Evolutionary conservation across 176 grass and related monocot genomes (phyloP), one percentile per base, ranked within the genome.

Genomic region (Aegilops speltoides): DNA sequence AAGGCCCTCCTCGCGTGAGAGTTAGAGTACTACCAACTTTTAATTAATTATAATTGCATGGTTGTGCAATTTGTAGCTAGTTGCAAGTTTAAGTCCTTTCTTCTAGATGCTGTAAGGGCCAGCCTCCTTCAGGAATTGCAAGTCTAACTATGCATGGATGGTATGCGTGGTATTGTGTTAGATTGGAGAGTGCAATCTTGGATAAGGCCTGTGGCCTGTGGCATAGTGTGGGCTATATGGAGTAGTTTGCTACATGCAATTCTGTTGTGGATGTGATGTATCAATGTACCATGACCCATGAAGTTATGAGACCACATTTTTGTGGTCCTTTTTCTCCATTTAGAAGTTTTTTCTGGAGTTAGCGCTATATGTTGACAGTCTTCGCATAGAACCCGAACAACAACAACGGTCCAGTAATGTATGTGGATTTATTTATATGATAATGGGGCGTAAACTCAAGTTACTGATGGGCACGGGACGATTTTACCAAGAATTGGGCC

Each of bases 1-100:
- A 91, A 79, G 20, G 7, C 33, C 43, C 79, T 46, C 46, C 57
- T 54, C 15, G 17, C 80, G 22, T 80, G 59, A 84, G 89, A 84
- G 31, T 33, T 28, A 61, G 80, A 46, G 72, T 66, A 77, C 31
- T 25, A 2, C 20, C n/a, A 46, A 4, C 67, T 14, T 5, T 41
- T 45, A 10, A 2, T 66, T 82, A 38, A 16, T 82, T 72, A 7
- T 75, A 38, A 16, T 82, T 63, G 11, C 32, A 57, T 80, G 63
- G 8, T 59, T 60, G 7, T 68, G 63, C 46, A 34, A 56, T 79
- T 36, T 69, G 56, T 81, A 81, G 68, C 37, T 52, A 64, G 78
- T 28, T 52, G 10, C 28, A 20, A 9, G 20, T 59, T 59, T 59
- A 19, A 54, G 50, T 57, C 20, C 54, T 57, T 22, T 57, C 6